Evolutionary conservation across 1,284 basidiomycete genomes (phyloP).

Genomic region (Ustilago vetiveriae): DNA sequence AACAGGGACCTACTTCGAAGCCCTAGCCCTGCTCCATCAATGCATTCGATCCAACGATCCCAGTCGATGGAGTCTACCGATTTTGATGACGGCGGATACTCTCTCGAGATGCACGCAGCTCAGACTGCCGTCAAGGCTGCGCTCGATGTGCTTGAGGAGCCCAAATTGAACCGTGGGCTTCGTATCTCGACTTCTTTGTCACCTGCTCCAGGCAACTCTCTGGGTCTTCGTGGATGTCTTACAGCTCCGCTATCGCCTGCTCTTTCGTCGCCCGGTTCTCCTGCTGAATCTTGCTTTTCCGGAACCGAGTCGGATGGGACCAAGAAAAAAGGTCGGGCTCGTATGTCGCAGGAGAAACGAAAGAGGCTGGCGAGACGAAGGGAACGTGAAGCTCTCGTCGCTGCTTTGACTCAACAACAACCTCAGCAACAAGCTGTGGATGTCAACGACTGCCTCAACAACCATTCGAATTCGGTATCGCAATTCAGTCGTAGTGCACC

Average conservation of each 20-base stretch:
- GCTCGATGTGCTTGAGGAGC: constrained; percentile 32
- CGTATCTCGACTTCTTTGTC: constrained; percentile 13
- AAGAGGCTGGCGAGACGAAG: constrained; percentile 46
- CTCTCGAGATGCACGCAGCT: constrained; percentile 40
- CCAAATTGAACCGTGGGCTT: constrained; percentile 4
- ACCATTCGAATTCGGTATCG: not conserved
- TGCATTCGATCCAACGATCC: constrained; percentile 7
- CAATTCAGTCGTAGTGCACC: constrained; percentile 25
- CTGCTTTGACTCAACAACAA: not conserved
- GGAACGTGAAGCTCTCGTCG: constrained; percentile 50
- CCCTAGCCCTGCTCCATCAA: not conserved
- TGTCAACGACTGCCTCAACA: not conserved
- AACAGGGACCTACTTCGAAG: not conserved
- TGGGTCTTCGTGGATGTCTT: constrained; percentile 7
- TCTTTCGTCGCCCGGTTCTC: constrained; percentile 18
- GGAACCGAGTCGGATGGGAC: constrained; percentile 10
- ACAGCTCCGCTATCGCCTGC: constrained; percentile 24
- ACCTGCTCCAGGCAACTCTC: not conserved
- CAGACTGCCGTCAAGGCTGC: constrained; percentile 45
- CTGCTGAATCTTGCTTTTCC: constrained; percentile 32
- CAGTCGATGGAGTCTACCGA: constrained; percentile 7
- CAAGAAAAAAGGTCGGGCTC: constrained; percentile 49
- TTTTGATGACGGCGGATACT: constrained; percentile 1
- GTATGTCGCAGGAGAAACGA: constrained; percentile 60
- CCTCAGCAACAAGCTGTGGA: not conserved